Evolutionary conservation across 257 asterid species (phyloP).

Genomic region (Galeopsis tetrahit): DNA sequence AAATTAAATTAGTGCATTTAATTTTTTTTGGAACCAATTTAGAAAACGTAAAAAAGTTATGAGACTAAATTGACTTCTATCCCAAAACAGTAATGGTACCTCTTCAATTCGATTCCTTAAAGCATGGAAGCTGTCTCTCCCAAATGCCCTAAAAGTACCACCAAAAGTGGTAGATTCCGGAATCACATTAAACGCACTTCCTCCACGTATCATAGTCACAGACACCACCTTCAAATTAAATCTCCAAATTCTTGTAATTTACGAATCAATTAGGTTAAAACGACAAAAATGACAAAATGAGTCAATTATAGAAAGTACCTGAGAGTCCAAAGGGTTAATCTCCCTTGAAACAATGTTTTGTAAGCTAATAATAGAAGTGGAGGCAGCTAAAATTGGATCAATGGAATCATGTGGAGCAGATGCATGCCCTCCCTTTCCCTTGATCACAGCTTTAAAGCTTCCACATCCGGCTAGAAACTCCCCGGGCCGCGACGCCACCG

Average conservation of each 20-base stretch:
- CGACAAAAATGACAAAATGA: background rate
- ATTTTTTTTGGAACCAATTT: too few species aligned
- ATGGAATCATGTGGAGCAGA: conserved; percentile 39
- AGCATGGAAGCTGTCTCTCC: conserved; percentile 40
- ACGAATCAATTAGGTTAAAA: background rate
- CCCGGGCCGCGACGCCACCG: conserved; percentile 53
- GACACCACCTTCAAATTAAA: conserved; percentile 50
- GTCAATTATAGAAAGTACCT: conserved; percentile 33
- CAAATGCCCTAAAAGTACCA: conserved; percentile 61
- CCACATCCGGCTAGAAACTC: conserved; percentile 59
- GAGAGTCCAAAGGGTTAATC: conserved; percentile 59
- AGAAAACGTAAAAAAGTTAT: too few species aligned
- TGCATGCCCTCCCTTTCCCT: conserved; percentile 47
- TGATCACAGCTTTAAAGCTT: conserved; percentile 51
- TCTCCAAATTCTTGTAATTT: background rate
- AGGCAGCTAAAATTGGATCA: conserved; percentile 62
- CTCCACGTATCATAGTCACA: conserved; percentile 44
- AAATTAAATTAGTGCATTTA: too few species aligned
- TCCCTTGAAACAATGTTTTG: conserved; percentile 63
- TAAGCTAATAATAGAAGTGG: conserved; percentile 52
- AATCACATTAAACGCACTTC: conserved; percentile 31
- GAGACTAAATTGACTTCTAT: too few species aligned
- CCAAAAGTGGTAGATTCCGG: conserved; percentile 50
- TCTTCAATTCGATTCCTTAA: conserved; percentile 53
- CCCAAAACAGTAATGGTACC: conserved; percentile 17